Evolutionary conservation across 2,329 filamentous ascomycete genomes (phyloP), one percentile per base, ranked within the genome.

Genomic region (Diaporthe capsici): DNA sequence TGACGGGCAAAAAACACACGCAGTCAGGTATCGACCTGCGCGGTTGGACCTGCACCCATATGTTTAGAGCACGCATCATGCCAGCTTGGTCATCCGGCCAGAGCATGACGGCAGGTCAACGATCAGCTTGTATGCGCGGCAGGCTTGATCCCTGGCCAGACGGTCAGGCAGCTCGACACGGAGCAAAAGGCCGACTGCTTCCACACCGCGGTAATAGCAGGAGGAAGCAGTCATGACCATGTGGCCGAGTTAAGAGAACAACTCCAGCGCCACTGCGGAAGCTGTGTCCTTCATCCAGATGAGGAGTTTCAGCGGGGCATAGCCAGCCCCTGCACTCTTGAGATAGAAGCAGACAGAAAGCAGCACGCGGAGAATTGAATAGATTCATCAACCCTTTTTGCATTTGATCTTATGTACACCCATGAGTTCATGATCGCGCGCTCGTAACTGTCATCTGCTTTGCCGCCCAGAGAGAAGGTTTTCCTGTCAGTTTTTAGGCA

Each of bases 181-280:
- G 55, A 28, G 34, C 34, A 3, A 39, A 31, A 28, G 10, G 49
- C 12, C 47, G 49, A 55, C 49, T 70, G 15, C 22, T 20, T 39
- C 22, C 61, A 55, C 15, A 28, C 15, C n/a, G 65, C n/a, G 65
- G 65, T 70, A 70, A 53, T 17, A 70, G 65, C 65, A 28, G 49
- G 47, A 34, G n/a, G 12, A 39, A 39, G 20, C 49, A 55, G 65
- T 42, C 61, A 68, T 70, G 34, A 42, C 34, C 65, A 8, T 28
- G 22, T 39, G 65, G 57, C 31, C 20, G 9, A 37, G 31, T 31
- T 28, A 31, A 4, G 47, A 25, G 31, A 25, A n/a, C 31, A 25
- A 37, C 22, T 51, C 7, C 22, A 9, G n/a, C 17, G 31, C 9
- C 22, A 34, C n/a, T 6, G 22, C 31, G 9, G 63, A 49, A 37